Conservation (phyloP, 2,329 filamentous ascomycete species). For the Fusarium oligoseptatum region DNA sequence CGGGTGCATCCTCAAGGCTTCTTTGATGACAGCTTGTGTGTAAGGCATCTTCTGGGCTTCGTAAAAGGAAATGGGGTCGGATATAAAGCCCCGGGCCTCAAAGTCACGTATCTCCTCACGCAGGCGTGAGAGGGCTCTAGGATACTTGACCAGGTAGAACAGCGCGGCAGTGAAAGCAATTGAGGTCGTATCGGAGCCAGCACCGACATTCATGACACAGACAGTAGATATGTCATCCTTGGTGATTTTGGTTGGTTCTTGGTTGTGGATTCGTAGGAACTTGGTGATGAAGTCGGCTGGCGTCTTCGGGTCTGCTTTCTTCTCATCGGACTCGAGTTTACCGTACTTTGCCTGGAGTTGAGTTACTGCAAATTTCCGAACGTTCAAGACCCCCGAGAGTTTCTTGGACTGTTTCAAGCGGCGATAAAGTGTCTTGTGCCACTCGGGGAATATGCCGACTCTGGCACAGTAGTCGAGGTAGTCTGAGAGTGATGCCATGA, state of each 20-base stretch:
- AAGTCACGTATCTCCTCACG: neutral
- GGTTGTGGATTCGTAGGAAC: neutral
- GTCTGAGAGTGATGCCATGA: neutral
- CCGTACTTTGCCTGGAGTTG: neutral
- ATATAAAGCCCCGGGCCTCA: neutral
- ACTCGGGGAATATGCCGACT: neutral
- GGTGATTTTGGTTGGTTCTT: neutral
- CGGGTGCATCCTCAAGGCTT: neutral
- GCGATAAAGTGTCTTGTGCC: neutral
- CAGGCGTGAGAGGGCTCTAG: neutral
- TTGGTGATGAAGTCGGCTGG: neutral
- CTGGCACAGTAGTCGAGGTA: neutral
- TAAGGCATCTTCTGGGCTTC: neutral
- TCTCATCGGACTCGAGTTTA: neutral
- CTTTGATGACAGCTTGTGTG: neutral
- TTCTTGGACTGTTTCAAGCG: neutral
- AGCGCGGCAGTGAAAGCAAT: neutral
- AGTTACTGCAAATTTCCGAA: neutral
- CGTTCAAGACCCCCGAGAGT: neutral
- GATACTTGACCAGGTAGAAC: neutral
- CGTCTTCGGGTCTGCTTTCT: neutral
- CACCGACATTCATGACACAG: neutral
- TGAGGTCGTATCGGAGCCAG: neutral
- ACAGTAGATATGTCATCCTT: neutral
- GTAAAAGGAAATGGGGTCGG: neutral